Evolutionary conservation across 495 filamentous ascomycete genomes (phyloP).

Genomic region (Penicillium simplicissimum): DNA sequence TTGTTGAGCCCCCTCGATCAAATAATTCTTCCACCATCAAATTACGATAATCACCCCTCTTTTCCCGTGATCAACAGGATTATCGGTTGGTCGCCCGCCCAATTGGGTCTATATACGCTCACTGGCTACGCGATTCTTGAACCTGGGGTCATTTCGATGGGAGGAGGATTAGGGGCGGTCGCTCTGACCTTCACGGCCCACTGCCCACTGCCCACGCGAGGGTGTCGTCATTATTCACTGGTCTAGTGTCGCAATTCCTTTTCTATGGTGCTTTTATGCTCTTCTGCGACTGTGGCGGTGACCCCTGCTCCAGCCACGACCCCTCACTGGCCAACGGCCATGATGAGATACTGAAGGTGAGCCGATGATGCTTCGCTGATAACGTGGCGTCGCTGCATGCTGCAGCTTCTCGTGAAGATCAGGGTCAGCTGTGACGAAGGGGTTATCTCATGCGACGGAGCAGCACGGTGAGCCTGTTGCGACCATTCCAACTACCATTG

Average conservation of each 20-base stretch:
- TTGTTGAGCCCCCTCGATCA: background rate
- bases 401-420: background rate
- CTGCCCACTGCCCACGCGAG: conserved; percentile 23
- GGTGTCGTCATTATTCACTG: conserved; percentile 5
- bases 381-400: conserved; percentile 8
- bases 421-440: background rate
- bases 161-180: conserved; percentile 13
- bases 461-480: background rate
- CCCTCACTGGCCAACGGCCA: conserved; percentile 8
- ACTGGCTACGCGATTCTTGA: conserved; percentile 6
- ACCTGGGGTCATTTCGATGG: background rate
- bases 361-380: conserved; percentile 14
- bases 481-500: background rate
- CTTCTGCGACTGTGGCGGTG: conserved; percentile 6
- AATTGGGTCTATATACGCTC: background rate
- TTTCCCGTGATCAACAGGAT: conserved; percentile 26
- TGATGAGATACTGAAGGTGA: conserved; percentile 1
- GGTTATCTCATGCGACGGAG: background rate
- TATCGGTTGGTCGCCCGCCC: conserved; percentile 10
- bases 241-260: background rate
- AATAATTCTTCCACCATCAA: background rate
- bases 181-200: conserved; percentile 10
- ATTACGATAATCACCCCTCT: conserved; percentile 9
- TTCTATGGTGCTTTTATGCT: background rate
- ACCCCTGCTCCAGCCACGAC: conserved; percentile 20